These are phyloP conservation scores for Trapa bicornis DNA, from an alignment of 345 rosid species.

Conservation along the genomic window DNA sequence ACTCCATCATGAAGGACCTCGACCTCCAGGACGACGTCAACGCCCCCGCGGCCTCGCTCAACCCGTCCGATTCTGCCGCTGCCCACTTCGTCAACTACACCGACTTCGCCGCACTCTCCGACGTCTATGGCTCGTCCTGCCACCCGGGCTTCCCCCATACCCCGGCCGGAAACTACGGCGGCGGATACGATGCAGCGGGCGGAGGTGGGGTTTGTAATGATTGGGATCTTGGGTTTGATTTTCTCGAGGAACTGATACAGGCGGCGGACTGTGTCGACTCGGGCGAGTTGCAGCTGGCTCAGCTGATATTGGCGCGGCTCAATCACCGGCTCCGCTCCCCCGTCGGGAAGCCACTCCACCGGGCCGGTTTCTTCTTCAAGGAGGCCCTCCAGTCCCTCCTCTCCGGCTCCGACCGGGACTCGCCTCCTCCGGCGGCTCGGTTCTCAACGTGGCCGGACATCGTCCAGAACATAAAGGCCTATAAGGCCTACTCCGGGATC, in stretches of 20 bases:
- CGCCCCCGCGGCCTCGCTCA: slow-evolving; percentile 15
- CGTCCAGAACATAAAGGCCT: slow-evolving; percentile 58
- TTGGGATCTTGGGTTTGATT: slow-evolving; percentile 32
- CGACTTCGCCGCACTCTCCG: slow-evolving; percentile 41
- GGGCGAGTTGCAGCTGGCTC: slow-evolving; percentile 62
- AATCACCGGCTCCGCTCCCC: slow-evolving; percentile 50
- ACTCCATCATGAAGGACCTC: slow-evolving; percentile 64
- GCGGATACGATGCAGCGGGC: background rate
- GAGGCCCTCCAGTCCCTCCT: background rate
- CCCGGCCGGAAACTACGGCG: background rate
- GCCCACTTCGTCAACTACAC: slow-evolving; percentile 5
- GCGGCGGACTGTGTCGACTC: slow-evolving; percentile 78
- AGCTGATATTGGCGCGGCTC: slow-evolving; percentile 71
- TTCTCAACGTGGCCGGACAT: slow-evolving; percentile 58
- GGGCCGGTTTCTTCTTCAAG: slow-evolving; percentile 11
- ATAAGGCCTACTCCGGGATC: slow-evolving; percentile 54
- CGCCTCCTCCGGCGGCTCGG: slow-evolving; percentile 7
- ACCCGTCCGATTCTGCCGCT: slow-evolving; percentile 12
- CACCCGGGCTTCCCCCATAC: background rate
- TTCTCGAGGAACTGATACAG: slow-evolving; percentile 62
- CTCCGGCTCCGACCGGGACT: slow-evolving; percentile 23
- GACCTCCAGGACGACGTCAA: slow-evolving; percentile 52
- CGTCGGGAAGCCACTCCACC: slow-evolving; percentile 36
- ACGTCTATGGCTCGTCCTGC: slow-evolving; percentile 16
- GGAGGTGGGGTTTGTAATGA: slow-evolving; percentile 12